Conservation (phyloP, 805 yeast species). For the Zygoascus ofunaensis region DNA sequence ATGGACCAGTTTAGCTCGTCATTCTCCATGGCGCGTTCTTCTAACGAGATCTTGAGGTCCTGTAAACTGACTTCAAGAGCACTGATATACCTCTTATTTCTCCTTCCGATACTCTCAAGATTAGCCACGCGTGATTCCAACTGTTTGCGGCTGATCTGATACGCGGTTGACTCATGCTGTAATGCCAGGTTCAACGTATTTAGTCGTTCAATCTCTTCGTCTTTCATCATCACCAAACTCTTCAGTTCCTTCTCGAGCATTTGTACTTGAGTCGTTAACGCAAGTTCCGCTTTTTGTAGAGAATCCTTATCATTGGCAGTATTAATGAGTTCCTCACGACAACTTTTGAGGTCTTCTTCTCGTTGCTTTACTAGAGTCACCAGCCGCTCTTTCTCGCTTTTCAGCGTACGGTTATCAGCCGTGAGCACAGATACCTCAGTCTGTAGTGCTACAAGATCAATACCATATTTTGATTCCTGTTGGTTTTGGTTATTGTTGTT, state of each 20-base stretch:
- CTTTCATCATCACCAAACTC: not conserved
- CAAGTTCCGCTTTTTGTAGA: conserved; percentile 5
- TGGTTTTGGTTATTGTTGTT: too few relatives aligned
- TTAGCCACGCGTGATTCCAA: conserved; percentile 19
- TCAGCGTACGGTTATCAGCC: conserved; percentile 14
- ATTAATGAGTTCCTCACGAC: not conserved
- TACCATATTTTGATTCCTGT: conserved; percentile 2
- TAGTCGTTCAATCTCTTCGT: conserved; percentile 18
- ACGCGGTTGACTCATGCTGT: conserved; percentile 25
- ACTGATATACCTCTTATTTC: conserved; percentile 17
- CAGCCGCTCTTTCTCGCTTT: conserved; percentile 13
- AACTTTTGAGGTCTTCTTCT: conserved; percentile 13
- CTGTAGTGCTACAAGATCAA: conserved; percentile 12
- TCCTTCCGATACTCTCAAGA: conserved; percentile 19
- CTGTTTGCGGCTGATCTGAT: conserved; percentile 19
- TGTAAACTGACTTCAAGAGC: conserved; percentile 23
- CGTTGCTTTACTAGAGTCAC: conserved; percentile 8
- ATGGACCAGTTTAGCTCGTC: conserved; percentile 26
- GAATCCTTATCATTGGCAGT: conserved; percentile 3
- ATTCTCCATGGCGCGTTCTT: conserved; percentile 29
- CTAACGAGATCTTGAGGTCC: conserved; percentile 28
- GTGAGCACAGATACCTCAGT: conserved; percentile 17
- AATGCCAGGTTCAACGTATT: conserved; percentile 22
- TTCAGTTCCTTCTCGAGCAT: conserved; percentile 1
- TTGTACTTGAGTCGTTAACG: conserved; percentile 2